phyloP scores from a whole-genome alignment of 768 basidiomycete species.

The Nevesoporus exiguus region DNA sequence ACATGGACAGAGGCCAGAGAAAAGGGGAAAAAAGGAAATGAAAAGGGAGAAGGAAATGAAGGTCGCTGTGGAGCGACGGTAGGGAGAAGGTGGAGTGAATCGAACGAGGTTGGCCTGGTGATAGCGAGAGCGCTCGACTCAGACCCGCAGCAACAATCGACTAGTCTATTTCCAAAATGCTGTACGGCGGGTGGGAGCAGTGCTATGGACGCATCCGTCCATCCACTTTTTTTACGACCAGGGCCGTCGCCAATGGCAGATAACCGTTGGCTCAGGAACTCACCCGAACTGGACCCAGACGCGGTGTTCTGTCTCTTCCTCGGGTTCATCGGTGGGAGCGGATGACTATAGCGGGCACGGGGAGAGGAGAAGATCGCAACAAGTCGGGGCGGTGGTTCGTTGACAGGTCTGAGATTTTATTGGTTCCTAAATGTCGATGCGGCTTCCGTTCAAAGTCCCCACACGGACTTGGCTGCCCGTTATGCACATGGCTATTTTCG shows the following conservation, averaged over 20 bases:
- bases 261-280: too few species aligned
- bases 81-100: not conserved
- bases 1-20: slow-evolving; percentile 13
- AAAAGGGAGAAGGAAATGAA: not conserved
- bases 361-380: not conserved
- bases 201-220: too few species aligned
- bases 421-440: too few species aligned
- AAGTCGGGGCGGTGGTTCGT: too few species aligned
- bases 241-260: not conserved
- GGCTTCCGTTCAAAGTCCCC: too few species aligned
- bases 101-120: too few species aligned
- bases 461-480: too few species aligned
- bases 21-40: not conserved
- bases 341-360: too few species aligned
- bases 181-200: not conserved
- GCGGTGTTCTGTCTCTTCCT: not conserved
- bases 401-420: too few species aligned
- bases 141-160: not conserved
- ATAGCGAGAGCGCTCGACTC: not conserved
- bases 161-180: not conserved
- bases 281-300: too few species aligned
- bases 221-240: too few species aligned
- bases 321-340: not conserved
- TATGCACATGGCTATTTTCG: too few species aligned
- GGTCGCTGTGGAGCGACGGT: not conserved